These are phyloP conservation scores for Coccomyxa sp. DNA, from an alignment of 139 green algal species.

Conservation along the genomic window DNA sequence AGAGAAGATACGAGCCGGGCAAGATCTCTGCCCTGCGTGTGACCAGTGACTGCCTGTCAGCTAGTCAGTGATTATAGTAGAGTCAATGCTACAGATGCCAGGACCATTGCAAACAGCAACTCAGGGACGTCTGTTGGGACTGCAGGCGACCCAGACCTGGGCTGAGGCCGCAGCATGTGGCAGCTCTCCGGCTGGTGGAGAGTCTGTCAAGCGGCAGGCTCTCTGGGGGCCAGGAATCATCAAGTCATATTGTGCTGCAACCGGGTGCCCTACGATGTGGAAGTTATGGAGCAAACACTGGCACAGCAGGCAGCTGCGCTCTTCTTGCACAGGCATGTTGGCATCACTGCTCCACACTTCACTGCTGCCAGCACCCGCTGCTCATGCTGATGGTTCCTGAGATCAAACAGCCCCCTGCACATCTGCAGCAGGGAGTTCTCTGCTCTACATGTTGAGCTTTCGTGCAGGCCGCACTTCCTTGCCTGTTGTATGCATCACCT, in stretches of 20 bases:
- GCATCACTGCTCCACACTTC: background rate
- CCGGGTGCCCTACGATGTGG: constrained; percentile 30
- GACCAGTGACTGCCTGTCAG: background rate
- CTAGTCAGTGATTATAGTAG: too few relatives aligned
- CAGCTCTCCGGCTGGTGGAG: constrained; percentile 54
- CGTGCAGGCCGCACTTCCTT: constrained; percentile 36
- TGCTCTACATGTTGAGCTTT: background rate
- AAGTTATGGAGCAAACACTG: constrained; percentile 49
- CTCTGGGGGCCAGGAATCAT: constrained; percentile 22
- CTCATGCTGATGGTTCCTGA: background rate
- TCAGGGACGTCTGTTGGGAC: background rate
- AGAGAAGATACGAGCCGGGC: constrained; percentile 45
- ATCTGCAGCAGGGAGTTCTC: background rate
- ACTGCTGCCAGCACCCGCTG: background rate
- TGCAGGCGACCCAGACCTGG: constrained; percentile 29
- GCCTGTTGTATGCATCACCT: constrained; percentile 27
- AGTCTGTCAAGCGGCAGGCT: constrained; percentile 43
- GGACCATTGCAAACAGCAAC: background rate
- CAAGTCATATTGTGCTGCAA: constrained; percentile 33
- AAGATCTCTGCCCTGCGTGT: background rate
- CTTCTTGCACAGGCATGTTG: constrained; percentile 59
- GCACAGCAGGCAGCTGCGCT: constrained; percentile 71
- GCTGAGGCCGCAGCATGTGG: constrained; percentile 49
- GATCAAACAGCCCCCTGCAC: too few relatives aligned
- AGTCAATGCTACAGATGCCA: background rate